These are phyloP conservation scores for Gastrolobium villosum DNA, from an alignment of 306 rosid species.

Conservation along the genomic window DNA sequence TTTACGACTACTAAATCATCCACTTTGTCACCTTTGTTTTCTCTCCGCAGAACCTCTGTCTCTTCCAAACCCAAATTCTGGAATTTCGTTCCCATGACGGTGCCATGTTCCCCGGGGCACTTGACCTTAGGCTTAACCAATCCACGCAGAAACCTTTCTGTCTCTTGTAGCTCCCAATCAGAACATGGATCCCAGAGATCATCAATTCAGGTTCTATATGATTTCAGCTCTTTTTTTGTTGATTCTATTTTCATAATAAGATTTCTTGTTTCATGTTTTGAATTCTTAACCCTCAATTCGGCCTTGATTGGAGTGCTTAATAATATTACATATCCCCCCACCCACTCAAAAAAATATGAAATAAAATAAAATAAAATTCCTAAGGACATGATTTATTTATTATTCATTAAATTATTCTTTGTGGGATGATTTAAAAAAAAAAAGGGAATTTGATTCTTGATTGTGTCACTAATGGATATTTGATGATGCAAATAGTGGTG, in stretches of 20 bases:
- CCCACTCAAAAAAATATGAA: no score
- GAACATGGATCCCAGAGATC: conserved; percentile 49
- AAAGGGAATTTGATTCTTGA: conserved; percentile 27
- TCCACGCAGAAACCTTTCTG: conserved; percentile 42
- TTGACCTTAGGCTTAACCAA: conserved; percentile 46
- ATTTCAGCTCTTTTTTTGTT: not conserved
- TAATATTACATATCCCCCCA: not conserved
- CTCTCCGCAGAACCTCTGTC: conserved; percentile 9
- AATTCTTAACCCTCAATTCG: not conserved
- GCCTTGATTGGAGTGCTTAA: not conserved
- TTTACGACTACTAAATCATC: conserved; percentile 41
- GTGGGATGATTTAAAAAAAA: not conserved
- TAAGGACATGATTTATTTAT: not conserved
- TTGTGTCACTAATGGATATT: conserved; percentile 1
- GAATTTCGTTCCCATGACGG: conserved; percentile 40
- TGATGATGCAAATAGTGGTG: not conserved
- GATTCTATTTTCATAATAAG: not conserved
- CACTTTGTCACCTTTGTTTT: conserved; percentile 16
- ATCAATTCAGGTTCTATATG: conserved; percentile 59
- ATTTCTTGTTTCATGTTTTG: conserved; percentile 2
- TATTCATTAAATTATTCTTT: not conserved
- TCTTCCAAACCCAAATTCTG: conserved; percentile 40
- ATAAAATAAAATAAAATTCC: not conserved
- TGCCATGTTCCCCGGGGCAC: conserved; percentile 9
- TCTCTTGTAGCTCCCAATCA: conserved; percentile 51